These are phyloP conservation scores for Trichoderma sp. DNA, from an alignment of 2,329 filamentous ascomycete genomes.

Conservation along the genomic window DNA sequence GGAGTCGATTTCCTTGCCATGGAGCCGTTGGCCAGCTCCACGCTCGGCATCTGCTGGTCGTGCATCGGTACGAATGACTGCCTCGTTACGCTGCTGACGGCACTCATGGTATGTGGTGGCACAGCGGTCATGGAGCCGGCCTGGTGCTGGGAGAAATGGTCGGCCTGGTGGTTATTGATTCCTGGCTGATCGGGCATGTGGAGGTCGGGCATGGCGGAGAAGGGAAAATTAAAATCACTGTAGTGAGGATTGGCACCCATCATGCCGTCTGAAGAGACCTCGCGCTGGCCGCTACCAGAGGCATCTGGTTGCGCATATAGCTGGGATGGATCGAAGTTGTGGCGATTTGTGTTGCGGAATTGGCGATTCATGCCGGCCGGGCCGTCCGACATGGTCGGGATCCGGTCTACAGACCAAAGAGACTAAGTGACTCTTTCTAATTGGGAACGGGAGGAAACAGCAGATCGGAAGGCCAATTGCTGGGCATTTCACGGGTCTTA, in stretches of 20 bases:
- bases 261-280: constrained; percentile 29
- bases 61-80: constrained; percentile 26
- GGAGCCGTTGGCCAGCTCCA: constrained; percentile 45
- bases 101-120: constrained; percentile 23
- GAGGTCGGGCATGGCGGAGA: constrained; percentile 36
- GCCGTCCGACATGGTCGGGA: constrained; percentile 31
- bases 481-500: constrained; percentile 11
- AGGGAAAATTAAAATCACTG: constrained; percentile 52
- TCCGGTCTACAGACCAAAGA: neutral
- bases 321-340: constrained; percentile 28
- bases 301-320: constrained; percentile 26
- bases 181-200: constrained; percentile 35
- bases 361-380: constrained; percentile 30
- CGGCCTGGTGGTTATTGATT: constrained; percentile 32
- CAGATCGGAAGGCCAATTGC: constrained; percentile 1
- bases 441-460: neutral
- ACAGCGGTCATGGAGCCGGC: constrained; percentile 23
- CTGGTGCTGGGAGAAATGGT: constrained; percentile 36
- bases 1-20: constrained; percentile 44
- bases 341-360: constrained; percentile 31
- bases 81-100: constrained; percentile 23
- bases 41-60: constrained; percentile 28
- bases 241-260: constrained; percentile 48
- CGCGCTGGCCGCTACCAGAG: constrained; percentile 25
- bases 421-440: neutral